Evolutionary conservation across 495 filamentous ascomycete species (phyloP).

Genomic region (Penicillium arizonense): DNA sequence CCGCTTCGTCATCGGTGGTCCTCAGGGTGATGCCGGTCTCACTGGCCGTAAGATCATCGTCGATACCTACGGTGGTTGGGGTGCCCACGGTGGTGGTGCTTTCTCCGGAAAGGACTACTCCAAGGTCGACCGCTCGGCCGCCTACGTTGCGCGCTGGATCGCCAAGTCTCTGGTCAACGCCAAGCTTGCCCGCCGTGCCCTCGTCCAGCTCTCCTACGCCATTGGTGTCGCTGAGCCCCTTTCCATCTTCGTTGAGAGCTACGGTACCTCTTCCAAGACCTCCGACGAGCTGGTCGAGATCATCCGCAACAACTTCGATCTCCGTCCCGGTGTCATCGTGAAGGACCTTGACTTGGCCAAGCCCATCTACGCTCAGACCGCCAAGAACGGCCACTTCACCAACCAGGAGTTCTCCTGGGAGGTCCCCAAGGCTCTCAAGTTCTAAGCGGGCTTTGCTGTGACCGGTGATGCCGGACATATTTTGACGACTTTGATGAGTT

Average conservation of each 20-base stretch:
- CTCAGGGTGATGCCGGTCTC: slow-evolving; percentile 97
- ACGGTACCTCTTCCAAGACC: slow-evolving; percentile 67
- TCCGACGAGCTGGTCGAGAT: slow-evolving; percentile 93
- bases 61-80: slow-evolving; percentile 99
- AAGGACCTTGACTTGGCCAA: slow-evolving; percentile 92
- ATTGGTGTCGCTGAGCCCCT: slow-evolving; percentile 98
- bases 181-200: slow-evolving; percentile 81
- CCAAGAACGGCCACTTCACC: slow-evolving; percentile 99
- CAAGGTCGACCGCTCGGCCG: slow-evolving; percentile 98
- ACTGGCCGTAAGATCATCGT: slow-evolving; percentile 99
- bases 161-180: slow-evolving; percentile 95
- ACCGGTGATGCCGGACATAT: slow-evolving; percentile 20
- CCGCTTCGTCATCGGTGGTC: slow-evolving; percentile 97
- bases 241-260: slow-evolving; percentile 69
- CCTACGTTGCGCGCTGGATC: slow-evolving; percentile 96
- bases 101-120: slow-evolving; percentile 99
- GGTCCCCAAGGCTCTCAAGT: slow-evolving; percentile 90
- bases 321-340: slow-evolving; percentile 96
- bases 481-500: slow-evolving; percentile 53
- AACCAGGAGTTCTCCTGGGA: slow-evolving; percentile 98
- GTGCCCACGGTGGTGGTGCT: slow-evolving; percentile 98
- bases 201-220: slow-evolving; percentile 98
- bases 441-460: slow-evolving; percentile 53
- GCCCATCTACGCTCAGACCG: slow-evolving; percentile 97
- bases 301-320: slow-evolving; percentile 92